A percentile compares a stretch with the other conserved stretches of the same genome.
Evolutionary conservation across 305 asterid genomes (phyloP).

Genomic region (Fraxinus paxiana): DNA sequence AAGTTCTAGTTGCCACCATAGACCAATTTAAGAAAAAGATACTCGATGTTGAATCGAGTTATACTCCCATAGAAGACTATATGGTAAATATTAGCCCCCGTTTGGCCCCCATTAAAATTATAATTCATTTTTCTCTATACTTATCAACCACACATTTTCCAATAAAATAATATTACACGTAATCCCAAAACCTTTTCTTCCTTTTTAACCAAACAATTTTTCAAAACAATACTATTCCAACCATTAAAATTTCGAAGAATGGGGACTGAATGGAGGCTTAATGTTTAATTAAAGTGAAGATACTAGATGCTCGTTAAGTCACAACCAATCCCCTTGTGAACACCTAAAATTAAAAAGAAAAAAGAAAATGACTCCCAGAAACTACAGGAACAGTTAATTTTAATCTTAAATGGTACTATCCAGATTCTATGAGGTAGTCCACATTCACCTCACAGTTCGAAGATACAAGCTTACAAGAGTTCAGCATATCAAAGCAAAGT

Average conservation of each 20-base stretch:
- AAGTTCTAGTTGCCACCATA: neutral
- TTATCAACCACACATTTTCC: too few species aligned
- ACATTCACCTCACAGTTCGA: neutral
- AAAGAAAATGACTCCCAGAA: neutral
- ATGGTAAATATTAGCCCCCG: neutral
- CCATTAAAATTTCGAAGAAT: too few species aligned
- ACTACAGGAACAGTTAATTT: neutral
- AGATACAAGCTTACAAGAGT: neutral
- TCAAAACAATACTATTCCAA: too few species aligned
- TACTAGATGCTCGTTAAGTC: neutral
- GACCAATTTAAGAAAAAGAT: neutral
- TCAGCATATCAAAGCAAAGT: neutral
- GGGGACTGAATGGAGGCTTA: too few species aligned
- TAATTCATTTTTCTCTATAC: too few species aligned
- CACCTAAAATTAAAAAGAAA: neutral
- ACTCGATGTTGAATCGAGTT: neutral
- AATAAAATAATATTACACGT: too few species aligned
- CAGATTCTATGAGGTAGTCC: neutral
- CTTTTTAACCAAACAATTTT: too few species aligned
- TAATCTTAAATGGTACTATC: neutral
- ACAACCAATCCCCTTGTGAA: neutral
- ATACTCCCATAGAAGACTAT: neutral
- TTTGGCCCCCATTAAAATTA: too few species aligned
- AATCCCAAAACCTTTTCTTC: too few species aligned
- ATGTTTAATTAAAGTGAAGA: neutral